These are phyloP conservation scores for Ophiostoma sp. DNA, from an alignment of 2,329 filamentous ascomycete genomes.

Conservation along the genomic window DNA sequence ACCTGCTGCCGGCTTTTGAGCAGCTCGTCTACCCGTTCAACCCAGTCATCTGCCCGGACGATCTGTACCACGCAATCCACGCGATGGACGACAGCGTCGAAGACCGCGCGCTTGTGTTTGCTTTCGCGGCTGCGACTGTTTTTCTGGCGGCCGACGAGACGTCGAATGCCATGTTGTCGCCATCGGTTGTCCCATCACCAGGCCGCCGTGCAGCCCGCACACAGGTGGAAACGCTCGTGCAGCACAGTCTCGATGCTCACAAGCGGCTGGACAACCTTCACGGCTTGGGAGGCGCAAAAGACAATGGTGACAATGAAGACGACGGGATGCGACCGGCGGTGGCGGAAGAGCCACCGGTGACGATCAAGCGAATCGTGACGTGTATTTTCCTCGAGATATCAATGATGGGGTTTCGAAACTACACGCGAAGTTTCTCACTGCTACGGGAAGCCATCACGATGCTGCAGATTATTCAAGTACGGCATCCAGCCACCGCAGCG, in stretches of 20 bases:
- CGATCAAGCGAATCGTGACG: slow-evolving; percentile 49
- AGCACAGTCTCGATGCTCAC: too few relatives aligned
- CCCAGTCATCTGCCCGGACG: slow-evolving; percentile 33
- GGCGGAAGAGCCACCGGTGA: too few relatives aligned
- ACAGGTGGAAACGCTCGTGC: too few relatives aligned
- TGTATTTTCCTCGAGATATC: slow-evolving; percentile 55
- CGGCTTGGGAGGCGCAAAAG: too few relatives aligned
- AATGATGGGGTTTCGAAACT: slow-evolving; percentile 46
- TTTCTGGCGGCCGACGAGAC: neutral
- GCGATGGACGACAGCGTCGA: slow-evolving; percentile 43
- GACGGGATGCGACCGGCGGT: too few relatives aligned
- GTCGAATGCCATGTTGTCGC: too few relatives aligned
- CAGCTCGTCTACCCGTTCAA: slow-evolving; percentile 44
- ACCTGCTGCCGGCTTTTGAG: slow-evolving; percentile 47
- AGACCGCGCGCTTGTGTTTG: slow-evolving; percentile 25
- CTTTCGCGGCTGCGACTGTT: neutral
- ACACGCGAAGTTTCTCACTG: slow-evolving; percentile 50
- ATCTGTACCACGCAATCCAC: slow-evolving; percentile 39
- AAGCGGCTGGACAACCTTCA: neutral
- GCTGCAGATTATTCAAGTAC: slow-evolving; percentile 46
- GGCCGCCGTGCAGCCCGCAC: too few relatives aligned
- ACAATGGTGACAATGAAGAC: too few relatives aligned
- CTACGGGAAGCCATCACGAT: slow-evolving; percentile 52
- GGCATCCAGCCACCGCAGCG: neutral
- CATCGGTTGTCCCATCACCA: too few relatives aligned